Percentiles rank a stretch among this genome's conserved stretches.
These are phyloP conservation scores for Fusarium sambucinum DNA, from an alignment of 2,329 filamentous ascomycete species.

Conservation along the genomic window DNA sequence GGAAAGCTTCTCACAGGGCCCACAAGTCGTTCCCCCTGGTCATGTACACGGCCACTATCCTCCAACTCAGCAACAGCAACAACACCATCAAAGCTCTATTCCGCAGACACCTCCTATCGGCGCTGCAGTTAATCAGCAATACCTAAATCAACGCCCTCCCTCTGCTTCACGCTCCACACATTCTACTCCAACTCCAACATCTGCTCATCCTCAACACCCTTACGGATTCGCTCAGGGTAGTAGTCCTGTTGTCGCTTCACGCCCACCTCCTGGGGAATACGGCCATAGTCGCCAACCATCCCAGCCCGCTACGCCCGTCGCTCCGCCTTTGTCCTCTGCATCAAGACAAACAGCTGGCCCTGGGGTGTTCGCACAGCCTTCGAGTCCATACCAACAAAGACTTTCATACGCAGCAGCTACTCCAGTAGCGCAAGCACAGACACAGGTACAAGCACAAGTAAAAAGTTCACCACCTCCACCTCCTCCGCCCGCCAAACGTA, in stretches of 20 bases:
- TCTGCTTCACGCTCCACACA: slow-evolving; percentile 71
- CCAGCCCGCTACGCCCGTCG: slow-evolving; percentile 66
- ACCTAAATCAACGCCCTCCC: slow-evolving; percentile 64
- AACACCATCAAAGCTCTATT: slow-evolving; percentile 46
- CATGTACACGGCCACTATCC: slow-evolving; percentile 46
- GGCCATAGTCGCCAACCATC: slow-evolving; percentile 63
- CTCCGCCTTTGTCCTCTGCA: slow-evolving; percentile 59
- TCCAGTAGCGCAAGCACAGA: slow-evolving; percentile 48
- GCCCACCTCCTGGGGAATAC: slow-evolving; percentile 58
- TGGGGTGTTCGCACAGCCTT: slow-evolving; percentile 61
- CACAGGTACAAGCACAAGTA: slow-evolving; percentile 45
- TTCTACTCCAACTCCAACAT: slow-evolving; percentile 71
- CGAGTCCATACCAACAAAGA: slow-evolving; percentile 72
- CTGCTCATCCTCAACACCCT: slow-evolving; percentile 69
- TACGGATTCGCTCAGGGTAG: slow-evolving; percentile 66
- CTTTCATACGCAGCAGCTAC: slow-evolving; percentile 47
- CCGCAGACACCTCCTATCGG: slow-evolving; percentile 54
- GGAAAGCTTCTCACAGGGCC: slow-evolving; percentile 61
- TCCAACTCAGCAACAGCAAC: slow-evolving; percentile 51
- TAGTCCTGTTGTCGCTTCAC: slow-evolving; percentile 64
- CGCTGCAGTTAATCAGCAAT: slow-evolving; percentile 49
- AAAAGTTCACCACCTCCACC: slow-evolving; percentile 54
- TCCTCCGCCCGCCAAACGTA: slow-evolving; percentile 55
- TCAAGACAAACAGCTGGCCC: slow-evolving; percentile 59
- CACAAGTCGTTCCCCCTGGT: slow-evolving; percentile 34